Evolutionary conservation across 2,329 filamentous ascomycete genomes (phyloP), one percentile per base, ranked within the genome.

Genomic region (Xylariaceae sp.): DNA sequence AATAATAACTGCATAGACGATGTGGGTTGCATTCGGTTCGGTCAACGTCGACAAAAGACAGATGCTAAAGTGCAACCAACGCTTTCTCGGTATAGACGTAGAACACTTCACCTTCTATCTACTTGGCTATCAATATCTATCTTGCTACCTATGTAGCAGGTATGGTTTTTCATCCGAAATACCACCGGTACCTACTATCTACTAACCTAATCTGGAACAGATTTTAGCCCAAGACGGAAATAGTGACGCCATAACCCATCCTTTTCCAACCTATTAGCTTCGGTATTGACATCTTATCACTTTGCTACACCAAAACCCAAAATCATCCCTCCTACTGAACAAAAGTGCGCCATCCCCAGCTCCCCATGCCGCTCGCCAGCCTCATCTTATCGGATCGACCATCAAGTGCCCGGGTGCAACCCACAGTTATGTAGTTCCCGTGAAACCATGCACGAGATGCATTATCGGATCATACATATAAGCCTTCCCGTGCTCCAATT

Each of bases 401-500:
- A 24, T 36, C 33, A 34, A 48, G 12, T 7, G 28, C 28, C 6
- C 28, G 28, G 28, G 28, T 31, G 28, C 7, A 31, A 31, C 28
- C 28, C 26, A 34, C 9, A 37, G 21, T 16, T 36, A 40, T 46
- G 29, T 37, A 24, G 51, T 17, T 29, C 28, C 33, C 23, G 51
- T 59, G 46, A 51, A 56, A 59, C 51, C 46, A 28, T 44, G 43
- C 34, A 40, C 26, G 11, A 34, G 39, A 51, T 47, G 47, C 52
- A 47, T 54, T 37, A 49, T 45, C 46, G 34, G 40, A 56, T 56
- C 40, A 51, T 31, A 46, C n/a, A n/a, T n/a, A n/a, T 37, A 21
- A 55, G 36, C 28, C 21, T 48, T 46, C 51, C 41, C 56, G 56
- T 59, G 56, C 45, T 19, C 56, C 9, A 52, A 52, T 6, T 29